phyloP scores from a whole-genome alignment of 768 basidiomycete species.

The Hericium coralloides region DNA sequence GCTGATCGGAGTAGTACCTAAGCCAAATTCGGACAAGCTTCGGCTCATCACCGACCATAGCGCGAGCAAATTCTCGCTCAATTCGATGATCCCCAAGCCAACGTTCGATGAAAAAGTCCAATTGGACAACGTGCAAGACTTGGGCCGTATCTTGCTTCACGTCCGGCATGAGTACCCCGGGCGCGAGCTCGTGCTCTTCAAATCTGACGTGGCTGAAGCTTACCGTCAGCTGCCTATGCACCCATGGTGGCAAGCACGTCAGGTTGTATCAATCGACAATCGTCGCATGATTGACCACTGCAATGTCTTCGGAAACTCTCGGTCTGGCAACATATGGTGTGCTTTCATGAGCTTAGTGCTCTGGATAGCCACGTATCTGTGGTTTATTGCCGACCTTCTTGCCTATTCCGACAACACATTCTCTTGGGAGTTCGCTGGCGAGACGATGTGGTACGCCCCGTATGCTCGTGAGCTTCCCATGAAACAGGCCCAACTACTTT shows the following conservation, averaged over 20 bases:
- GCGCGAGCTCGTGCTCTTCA: background rate
- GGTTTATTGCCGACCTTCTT: constrained; percentile 12
- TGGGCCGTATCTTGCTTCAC: background rate
- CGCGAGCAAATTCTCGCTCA: constrained; percentile 24
- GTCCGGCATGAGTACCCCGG: background rate
- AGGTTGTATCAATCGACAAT: background rate
- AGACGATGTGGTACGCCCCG: constrained; percentile 21
- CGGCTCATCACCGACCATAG: constrained; percentile 32
- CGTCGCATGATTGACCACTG: background rate
- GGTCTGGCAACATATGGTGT: background rate
- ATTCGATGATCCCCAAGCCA: constrained; percentile 23
- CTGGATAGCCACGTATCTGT: constrained; percentile 27
- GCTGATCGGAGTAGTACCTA: constrained; percentile 32
- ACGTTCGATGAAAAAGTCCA: constrained; percentile 2
- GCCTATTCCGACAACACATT: constrained; percentile 30
- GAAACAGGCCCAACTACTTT: constrained; percentile 27
- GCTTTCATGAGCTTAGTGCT: constrained; percentile 21
- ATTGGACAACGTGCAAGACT: background rate
- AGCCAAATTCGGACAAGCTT: constrained; percentile 8
- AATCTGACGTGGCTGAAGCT: background rate
- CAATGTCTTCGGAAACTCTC: background rate
- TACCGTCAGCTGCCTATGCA: background rate
- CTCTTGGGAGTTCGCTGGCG: constrained; percentile 11
- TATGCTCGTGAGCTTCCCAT: constrained; percentile 22
- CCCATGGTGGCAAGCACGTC: background rate